These are phyloP conservation scores for Phialophora macrospora DNA, from an alignment of 2,329 filamentous ascomycete species.

Conservation along the genomic window DNA sequence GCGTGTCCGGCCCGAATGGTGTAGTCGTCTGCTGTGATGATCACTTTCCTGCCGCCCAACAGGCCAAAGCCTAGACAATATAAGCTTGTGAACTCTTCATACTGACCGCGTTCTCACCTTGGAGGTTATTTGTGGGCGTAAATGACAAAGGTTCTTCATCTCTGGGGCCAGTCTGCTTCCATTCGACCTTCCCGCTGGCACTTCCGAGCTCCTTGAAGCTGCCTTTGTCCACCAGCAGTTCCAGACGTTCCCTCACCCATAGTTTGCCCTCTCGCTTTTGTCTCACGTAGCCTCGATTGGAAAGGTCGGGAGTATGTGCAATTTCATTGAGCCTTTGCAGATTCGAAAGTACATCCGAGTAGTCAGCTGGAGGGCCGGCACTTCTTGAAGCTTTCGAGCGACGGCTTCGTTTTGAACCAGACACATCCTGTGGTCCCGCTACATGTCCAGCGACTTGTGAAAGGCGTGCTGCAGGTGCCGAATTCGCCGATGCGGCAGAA, in stretches of 20 bases:
- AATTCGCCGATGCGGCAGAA: too few species aligned
- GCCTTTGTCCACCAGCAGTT: conserved; percentile 61
- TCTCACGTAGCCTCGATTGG: conserved; percentile 63
- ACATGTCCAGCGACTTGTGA: too few species aligned
- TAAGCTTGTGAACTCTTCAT: conserved; percentile 4
- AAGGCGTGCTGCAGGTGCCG: too few species aligned
- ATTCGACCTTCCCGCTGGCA: conserved; percentile 63
- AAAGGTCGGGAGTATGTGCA: conserved; percentile 60
- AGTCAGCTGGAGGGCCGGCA: conserved; percentile 56
- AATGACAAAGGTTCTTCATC: conserved; percentile 58
- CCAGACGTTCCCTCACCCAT: conserved; percentile 67
- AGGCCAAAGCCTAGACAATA: conserved; percentile 1
- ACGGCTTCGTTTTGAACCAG: too few species aligned
- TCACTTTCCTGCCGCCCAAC: conserved; percentile 51
- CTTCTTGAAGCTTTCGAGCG: too few species aligned
- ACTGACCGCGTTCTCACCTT: conserved; percentile 45
- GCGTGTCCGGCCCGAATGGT: conserved; percentile 67
- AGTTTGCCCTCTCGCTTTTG: conserved; percentile 69
- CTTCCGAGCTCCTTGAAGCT: conserved; percentile 66
- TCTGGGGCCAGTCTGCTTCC: conserved; percentile 48
- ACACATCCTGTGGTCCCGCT: too few species aligned
- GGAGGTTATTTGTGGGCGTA: conserved; percentile 66
- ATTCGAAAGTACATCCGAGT: conserved; percentile 65
- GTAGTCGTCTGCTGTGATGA: conserved; percentile 69
- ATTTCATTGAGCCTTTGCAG: conserved; percentile 58